Evolutionary conservation across 768 basidiomycete species (phyloP).

Genomic region (Xanthoconium purpureum): DNA sequence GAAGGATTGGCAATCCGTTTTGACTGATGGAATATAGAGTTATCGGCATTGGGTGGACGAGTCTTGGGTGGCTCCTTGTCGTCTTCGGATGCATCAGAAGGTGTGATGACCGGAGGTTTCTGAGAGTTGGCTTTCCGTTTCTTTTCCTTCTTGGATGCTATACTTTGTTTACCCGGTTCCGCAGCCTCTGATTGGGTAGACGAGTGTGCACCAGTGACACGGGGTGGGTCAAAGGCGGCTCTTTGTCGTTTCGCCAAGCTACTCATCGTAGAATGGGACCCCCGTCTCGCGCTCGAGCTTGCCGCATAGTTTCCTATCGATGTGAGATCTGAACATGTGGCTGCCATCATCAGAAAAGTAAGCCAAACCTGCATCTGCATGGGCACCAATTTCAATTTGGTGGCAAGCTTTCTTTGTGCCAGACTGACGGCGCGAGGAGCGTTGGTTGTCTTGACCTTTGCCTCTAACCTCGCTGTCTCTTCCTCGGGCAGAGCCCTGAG

Average conservation of each 20-base stretch:
- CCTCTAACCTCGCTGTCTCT: background rate
- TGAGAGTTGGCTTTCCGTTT: constrained; percentile 27
- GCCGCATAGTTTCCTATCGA: background rate
- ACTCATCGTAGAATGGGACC: background rate
- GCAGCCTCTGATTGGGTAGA: background rate
- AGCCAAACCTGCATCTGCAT: constrained; percentile 10
- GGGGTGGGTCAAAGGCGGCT: background rate
- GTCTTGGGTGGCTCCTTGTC: constrained; percentile 8
- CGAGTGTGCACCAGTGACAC: background rate
- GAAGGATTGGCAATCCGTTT: constrained; percentile 11
- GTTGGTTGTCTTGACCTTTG: background rate
- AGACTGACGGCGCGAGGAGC: background rate
- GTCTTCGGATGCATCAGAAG: constrained; percentile 24
- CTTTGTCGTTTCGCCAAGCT: background rate
- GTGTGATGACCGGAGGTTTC: constrained; percentile 13
- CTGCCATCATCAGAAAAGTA: background rate
- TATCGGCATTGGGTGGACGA: background rate
- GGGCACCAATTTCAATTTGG: background rate
- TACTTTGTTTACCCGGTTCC: background rate
- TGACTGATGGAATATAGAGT: constrained; percentile 4
- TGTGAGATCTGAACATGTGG: background rate
- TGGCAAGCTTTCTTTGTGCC: background rate
- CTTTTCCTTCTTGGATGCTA: constrained; percentile 1
- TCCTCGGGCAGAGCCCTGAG: background rate
- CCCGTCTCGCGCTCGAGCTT: background rate